Percentiles rank a stretch among this genome's conserved stretches.
These are phyloP conservation scores for Arabis hirsuta DNA, from an alignment of 345 rosid genomes.

Conservation along the genomic window DNA sequence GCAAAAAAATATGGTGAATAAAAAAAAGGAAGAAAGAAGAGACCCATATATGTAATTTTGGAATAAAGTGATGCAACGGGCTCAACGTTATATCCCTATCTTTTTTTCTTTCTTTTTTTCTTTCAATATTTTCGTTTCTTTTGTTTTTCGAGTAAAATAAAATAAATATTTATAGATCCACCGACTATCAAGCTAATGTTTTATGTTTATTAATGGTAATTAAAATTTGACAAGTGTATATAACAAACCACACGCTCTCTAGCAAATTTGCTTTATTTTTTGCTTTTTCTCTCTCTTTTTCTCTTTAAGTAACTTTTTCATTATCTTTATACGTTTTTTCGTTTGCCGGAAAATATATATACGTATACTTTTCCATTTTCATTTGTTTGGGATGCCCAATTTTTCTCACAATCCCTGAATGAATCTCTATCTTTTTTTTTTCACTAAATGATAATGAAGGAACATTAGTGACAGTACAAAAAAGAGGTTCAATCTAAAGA, in stretches of 20 bases:
- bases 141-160: not conserved
- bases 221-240: not conserved
- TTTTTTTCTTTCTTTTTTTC: not conserved
- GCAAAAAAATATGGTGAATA: not conserved
- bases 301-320: constrained; percentile 8
- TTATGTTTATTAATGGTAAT: constrained; percentile 23
- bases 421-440: not conserved
- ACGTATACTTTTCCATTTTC: not conserved
- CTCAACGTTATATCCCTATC: constrained; percentile 26
- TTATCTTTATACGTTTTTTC: not conserved
- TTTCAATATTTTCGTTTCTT: not conserved
- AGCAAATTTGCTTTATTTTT: constrained; percentile 12
- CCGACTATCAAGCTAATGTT: constrained; percentile 32
- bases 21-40: constrained; percentile 1
- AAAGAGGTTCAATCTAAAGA: not conserved
- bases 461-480: not conserved
- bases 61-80: constrained; percentile 39
- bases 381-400: constrained; percentile 5
- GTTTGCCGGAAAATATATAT: too few species aligned
- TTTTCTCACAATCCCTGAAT: not conserved
- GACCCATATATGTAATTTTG: constrained; percentile 33
- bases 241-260: constrained; percentile 36
- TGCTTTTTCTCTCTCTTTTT: constrained; percentile 5
- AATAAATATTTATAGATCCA: constrained; percentile 22
- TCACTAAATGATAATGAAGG: not conserved